Base-by-base conservation (phyloP, 495 filamentous ascomycete genomes). In the Terfezia boudieri region DNA sequence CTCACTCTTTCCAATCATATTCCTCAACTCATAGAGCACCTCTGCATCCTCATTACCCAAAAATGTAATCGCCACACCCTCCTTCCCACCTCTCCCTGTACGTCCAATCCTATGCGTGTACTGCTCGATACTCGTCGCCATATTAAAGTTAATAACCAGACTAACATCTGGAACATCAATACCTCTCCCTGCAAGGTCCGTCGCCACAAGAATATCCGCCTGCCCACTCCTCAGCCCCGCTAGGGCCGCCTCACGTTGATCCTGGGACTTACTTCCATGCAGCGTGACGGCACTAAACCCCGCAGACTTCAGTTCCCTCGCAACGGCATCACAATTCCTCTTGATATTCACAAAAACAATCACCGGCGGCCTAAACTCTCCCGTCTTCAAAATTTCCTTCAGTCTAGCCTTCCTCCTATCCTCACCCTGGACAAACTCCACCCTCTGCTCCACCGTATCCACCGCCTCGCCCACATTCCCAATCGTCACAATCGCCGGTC, bases 291-390 rank as follows among this genome's bases (percentile, higher is more conserved):
- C 80, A 12, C 80, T 84, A 70, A 85, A 89, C 59, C 92, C 92
- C 76, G 88, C 86, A 53, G 86, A 79, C 64, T 93, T 93, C 74
- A 99, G 90, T 64, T 96, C 89, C 56, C 84, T 75, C 1, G 90
- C 90, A 36, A 99, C 81, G 53, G 88, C 86, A 67, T 99, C 90
- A 71, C 87, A 94, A 71, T 96, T 96, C 57, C 89, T 84, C 68
- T 96, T 99, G 81, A 96, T 95, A 68, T 99, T 99, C 75, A 99
- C 90, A 65, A 99, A 99, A 53, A 96, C 90, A 64, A 99, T 96
- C 68, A 99, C 88, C 20, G 90, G 90, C 0, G 92, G 81, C 4
- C 76, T 73, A 71, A 94, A 96, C 57, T 94, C 84, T 60, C 82
- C 73, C 0, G 84, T 87, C 35, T 73, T 74, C 50, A 99, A 80